Evolutionary conservation across 306 rosid species (phyloP).

Genomic region (Urtica urens): DNA sequence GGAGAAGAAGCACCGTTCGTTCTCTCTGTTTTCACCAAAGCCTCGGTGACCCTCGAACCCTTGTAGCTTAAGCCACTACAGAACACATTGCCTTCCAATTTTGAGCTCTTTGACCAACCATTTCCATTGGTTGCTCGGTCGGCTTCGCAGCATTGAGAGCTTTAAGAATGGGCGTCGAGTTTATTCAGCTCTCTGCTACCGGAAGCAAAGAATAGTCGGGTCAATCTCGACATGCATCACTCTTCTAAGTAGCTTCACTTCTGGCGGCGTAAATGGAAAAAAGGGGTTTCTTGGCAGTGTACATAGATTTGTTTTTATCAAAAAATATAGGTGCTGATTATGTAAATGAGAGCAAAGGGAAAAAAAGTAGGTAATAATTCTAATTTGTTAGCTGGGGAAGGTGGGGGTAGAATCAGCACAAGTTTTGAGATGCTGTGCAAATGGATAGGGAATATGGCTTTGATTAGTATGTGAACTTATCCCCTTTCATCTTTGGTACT

Average conservation of each 20-base stretch:
- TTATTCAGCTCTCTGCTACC: neutral
- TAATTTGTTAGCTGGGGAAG: slow-evolving; percentile 22
- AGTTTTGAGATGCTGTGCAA: slow-evolving; percentile 26
- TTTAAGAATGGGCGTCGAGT: slow-evolving; percentile 15
- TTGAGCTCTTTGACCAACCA: slow-evolving; percentile 40
- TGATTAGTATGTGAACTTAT: too few species aligned
- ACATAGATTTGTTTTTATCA: slow-evolving; percentile 30
- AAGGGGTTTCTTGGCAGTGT: slow-evolving; percentile 44
- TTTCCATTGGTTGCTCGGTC: neutral
- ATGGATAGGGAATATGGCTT: slow-evolving; percentile 3
- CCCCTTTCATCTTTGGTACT: too few species aligned
- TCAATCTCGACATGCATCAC: neutral
- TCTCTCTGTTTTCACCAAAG: slow-evolving; percentile 96
- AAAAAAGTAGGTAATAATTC: slow-evolving; percentile 29
- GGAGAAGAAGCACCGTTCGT: slow-evolving; percentile 99
- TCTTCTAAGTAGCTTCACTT: slow-evolving; percentile 13
- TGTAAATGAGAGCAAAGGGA: slow-evolving; percentile 37
- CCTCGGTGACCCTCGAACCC: slow-evolving; percentile 80
- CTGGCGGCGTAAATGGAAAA: slow-evolving; percentile 16
- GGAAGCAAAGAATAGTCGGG: neutral
- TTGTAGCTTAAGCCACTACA: slow-evolving; percentile 38
- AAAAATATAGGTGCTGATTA: slow-evolving; percentile 36
- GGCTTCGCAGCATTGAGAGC: neutral
- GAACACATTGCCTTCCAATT: slow-evolving; percentile 21
- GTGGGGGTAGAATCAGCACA: slow-evolving; percentile 21